phyloP scores from a whole-genome alignment of 495 filamentous ascomycete genomes.

The Lepidopterella palustris region DNA sequence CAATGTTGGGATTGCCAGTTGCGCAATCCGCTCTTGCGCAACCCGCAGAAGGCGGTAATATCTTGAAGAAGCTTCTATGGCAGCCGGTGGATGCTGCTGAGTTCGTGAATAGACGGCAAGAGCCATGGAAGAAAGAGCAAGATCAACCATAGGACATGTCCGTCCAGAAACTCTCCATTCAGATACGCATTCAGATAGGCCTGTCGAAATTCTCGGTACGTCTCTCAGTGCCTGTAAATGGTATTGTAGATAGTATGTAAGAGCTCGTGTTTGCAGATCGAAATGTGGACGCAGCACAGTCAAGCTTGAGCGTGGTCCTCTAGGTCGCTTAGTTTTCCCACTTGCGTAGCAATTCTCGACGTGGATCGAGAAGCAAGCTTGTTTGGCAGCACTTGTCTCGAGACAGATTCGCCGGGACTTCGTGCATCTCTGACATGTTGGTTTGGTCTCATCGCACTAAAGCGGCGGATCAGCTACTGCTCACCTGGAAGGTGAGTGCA shows the following conservation, averaged over 20 bases:
- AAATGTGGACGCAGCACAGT: slow-evolving; percentile 18
- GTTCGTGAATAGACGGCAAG: slow-evolving; percentile 27
- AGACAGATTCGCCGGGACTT: slow-evolving; percentile 18
- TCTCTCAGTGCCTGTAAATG: background rate
- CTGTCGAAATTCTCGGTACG: background rate
- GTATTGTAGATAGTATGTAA: background rate
- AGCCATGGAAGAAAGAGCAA: slow-evolving; percentile 28
- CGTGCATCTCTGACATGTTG: background rate
- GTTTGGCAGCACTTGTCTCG: background rate
- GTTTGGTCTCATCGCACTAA: background rate
- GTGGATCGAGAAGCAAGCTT: slow-evolving; percentile 25
- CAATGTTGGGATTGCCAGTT: slow-evolving; percentile 19
- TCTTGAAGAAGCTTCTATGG: slow-evolving; percentile 15
- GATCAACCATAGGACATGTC: slow-evolving; percentile 24
- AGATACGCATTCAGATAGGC: no score
- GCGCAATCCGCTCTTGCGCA: no score
- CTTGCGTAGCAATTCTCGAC: slow-evolving; percentile 32
- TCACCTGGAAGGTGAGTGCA: background rate
- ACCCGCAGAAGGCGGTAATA: background rate
- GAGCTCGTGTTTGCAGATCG: slow-evolving; percentile 4
- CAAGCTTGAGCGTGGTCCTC: slow-evolving; percentile 32
- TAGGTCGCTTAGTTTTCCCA: slow-evolving; percentile 30
- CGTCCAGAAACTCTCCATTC: no score
- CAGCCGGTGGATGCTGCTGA: slow-evolving; percentile 25
- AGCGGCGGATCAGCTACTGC: background rate